A percentile compares a stretch with the other conserved stretches of the same genome.
Evolutionary conservation across 768 basidiomycete species (phyloP).

Genomic region (Rhodotorula diobovata): DNA sequence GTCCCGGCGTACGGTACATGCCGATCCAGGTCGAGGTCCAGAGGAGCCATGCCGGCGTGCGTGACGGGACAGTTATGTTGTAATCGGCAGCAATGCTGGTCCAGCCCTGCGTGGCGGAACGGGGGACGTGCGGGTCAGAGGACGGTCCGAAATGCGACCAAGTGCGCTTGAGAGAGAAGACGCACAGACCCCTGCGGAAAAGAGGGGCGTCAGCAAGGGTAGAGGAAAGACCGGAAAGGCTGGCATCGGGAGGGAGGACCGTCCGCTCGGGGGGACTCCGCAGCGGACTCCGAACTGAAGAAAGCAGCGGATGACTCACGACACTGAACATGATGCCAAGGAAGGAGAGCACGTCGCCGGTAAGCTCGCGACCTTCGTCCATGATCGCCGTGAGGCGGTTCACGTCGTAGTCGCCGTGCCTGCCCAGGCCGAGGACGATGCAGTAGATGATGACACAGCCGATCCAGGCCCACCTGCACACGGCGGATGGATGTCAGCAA

Average conservation of each 20-base stretch:
- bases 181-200: slow-evolving; percentile 45
- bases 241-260: too few species aligned
- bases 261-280: too few species aligned
- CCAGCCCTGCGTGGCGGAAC: slow-evolving; percentile 48
- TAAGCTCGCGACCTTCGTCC: slow-evolving; percentile 52
- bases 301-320: too few species aligned
- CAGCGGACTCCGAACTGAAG: too few species aligned
- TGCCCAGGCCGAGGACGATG: slow-evolving; percentile 56
- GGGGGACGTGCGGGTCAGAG: too few species aligned
- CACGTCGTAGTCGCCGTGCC: slow-evolving; percentile 53
- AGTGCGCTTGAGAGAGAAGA: too few species aligned
- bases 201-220: not conserved
- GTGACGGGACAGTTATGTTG: slow-evolving; percentile 51
- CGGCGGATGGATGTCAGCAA: too few species aligned
- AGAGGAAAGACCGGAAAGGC: too few species aligned
- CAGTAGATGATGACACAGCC: slow-evolving; percentile 51
- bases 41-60: slow-evolving; percentile 41
- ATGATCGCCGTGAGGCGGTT: slow-evolving; percentile 52
- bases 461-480: slow-evolving; percentile 54
- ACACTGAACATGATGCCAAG: slow-evolving; percentile 45
- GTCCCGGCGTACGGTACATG: too few species aligned
- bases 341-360: slow-evolving; percentile 56
- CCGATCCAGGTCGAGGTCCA: slow-evolving; percentile 47
- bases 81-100: slow-evolving; percentile 49
- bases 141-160: not conserved